Evolutionary conservation across 2,329 filamentous ascomycete genomes (phyloP).

Genomic region (Stachybotrys chartarum): DNA sequence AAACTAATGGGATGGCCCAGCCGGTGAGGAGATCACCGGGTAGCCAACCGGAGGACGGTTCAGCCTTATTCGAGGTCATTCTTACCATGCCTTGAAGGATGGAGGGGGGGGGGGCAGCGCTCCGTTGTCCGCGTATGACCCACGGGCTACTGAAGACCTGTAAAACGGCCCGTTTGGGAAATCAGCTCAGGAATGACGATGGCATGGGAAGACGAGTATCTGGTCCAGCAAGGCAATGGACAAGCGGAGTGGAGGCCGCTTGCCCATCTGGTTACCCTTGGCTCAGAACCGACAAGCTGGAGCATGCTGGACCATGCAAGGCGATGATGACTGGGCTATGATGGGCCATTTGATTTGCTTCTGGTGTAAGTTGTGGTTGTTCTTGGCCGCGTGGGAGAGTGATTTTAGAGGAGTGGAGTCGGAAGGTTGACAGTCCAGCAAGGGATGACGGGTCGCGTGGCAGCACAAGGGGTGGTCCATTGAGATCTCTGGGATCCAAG

Average conservation of each 20-base stretch:
- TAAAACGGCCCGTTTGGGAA: neutral
- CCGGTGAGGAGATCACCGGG: neutral
- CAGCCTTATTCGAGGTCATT: neutral
- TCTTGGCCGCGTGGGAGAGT: neutral
- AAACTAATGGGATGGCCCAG: constrained; percentile 4
- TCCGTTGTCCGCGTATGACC: neutral
- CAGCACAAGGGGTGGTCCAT: neutral
- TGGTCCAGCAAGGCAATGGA: too few species aligned
- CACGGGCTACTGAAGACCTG: neutral
- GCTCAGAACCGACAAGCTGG: too few species aligned
- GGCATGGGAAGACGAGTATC: too few species aligned
- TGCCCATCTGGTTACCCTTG: too few species aligned
- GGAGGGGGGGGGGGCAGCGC: too few species aligned
- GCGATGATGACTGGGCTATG: too few species aligned
- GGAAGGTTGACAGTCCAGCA: too few species aligned
- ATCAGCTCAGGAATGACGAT: neutral
- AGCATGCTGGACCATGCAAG: too few species aligned
- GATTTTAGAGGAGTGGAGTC: neutral
- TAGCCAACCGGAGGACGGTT: neutral
- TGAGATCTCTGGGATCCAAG: neutral
- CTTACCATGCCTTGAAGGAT: neutral
- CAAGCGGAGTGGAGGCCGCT: too few species aligned
- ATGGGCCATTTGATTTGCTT: neutral
- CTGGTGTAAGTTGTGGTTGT: neutral
- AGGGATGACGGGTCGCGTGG: neutral